Conservation (phyloP, 441 rosid species). For the Adansonia rubrostipa region DNA sequence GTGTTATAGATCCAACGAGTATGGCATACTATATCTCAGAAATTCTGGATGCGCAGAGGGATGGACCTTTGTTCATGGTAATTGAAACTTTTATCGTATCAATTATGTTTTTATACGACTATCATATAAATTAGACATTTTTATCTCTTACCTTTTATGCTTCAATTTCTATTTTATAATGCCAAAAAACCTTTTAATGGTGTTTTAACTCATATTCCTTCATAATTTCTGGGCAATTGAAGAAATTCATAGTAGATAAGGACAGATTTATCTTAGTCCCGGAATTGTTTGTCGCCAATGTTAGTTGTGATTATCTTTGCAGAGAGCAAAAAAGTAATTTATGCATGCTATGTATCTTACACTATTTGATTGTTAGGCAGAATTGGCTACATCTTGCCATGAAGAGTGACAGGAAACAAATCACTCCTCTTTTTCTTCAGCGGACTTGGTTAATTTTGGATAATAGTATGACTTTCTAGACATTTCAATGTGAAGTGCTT, state of each 20-base stretch:
- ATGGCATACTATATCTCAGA: constrained; percentile 85
- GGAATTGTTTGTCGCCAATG: constrained; percentile 7
- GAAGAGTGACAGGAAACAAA: background rate
- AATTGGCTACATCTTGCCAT: background rate
- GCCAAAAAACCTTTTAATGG: background rate
- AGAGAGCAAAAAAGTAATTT: background rate
- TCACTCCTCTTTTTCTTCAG: background rate
- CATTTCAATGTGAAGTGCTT: background rate
- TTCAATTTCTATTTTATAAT: background rate
- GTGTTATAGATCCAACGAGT: constrained; percentile 77
- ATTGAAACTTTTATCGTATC: constrained; percentile 25
- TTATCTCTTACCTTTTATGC: background rate
- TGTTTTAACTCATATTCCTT: background rate
- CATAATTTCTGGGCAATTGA: background rate
- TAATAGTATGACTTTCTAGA: constrained; percentile 1
- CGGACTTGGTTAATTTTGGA: background rate
- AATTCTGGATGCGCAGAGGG: constrained; percentile 80
- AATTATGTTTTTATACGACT: background rate
- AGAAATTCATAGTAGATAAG: background rate
- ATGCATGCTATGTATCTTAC: background rate
- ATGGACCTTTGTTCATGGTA: constrained; percentile 92
- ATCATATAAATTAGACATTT: constrained; percentile 7
- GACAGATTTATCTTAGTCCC: background rate
- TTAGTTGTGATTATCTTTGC: background rate
- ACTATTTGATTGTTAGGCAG: background rate